Conservation (phyloP, 768 basidiomycete genomes). For the Tricholoma hemisulphureum region DNA sequence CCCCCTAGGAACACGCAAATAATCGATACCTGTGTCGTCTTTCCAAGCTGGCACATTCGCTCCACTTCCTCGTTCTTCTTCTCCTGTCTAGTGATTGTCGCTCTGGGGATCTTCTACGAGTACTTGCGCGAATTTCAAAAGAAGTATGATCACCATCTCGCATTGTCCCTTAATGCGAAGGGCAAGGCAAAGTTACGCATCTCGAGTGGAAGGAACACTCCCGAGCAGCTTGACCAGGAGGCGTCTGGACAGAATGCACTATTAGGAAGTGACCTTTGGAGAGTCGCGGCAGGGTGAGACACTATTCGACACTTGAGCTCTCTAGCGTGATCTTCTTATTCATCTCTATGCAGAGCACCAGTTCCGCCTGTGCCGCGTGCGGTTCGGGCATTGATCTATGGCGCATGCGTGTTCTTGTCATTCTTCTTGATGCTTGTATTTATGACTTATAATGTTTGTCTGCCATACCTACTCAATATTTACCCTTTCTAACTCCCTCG, state of each 20-base stretch:
- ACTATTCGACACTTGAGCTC: constrained; percentile 5
- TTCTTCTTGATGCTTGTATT: constrained; percentile 95
- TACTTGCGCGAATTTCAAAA: constrained; percentile 68
- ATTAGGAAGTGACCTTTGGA: constrained; percentile 42
- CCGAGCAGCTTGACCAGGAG: constrained; percentile 35
- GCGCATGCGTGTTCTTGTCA: constrained; percentile 71
- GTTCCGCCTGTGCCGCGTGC: constrained; percentile 51
- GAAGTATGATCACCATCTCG: constrained; percentile 58
- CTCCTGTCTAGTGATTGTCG: constrained; percentile 64
- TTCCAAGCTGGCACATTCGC: constrained; percentile 72
- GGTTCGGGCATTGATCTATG: constrained; percentile 71
- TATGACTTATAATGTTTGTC: constrained; percentile 91
- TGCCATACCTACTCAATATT: not conserved
- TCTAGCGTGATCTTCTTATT: not conserved
- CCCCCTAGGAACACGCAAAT: constrained; percentile 75
- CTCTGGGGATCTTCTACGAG: constrained; percentile 74
- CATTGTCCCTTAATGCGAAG: constrained; percentile 40
- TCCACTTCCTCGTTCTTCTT: constrained; percentile 54
- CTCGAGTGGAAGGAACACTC: constrained; percentile 24
- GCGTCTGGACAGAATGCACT: constrained; percentile 55
- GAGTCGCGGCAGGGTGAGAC: constrained; percentile 45
- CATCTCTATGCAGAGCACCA: constrained; percentile 36
- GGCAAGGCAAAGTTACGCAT: constrained; percentile 46
- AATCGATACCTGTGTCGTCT: constrained; percentile 79
- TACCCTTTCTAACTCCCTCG: constrained; percentile 1